phyloP scores from a whole-genome alignment of 2,329 filamentous ascomycete genomes.

The Monascus ruber region DNA sequence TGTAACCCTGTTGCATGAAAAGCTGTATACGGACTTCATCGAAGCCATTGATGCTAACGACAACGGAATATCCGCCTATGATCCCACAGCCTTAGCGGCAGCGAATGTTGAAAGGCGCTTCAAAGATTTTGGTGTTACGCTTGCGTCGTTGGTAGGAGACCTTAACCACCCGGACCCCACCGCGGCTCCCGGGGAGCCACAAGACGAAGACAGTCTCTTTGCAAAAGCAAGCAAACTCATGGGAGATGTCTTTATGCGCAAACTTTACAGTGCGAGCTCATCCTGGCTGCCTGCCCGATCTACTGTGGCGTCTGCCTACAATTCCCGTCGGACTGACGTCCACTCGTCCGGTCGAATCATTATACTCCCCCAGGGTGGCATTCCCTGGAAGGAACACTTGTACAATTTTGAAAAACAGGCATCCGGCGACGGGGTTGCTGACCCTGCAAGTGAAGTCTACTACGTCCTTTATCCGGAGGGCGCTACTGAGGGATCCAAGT shows the following conservation, averaged over 20 bases:
- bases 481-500: conserved; percentile 62
- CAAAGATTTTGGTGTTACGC: conserved; percentile 67
- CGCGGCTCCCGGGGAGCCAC: conserved; percentile 43
- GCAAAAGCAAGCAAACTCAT: conserved; percentile 66
- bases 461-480: conserved; percentile 91
- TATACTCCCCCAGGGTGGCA: conserved; percentile 62
- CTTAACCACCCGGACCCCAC: conserved; percentile 56
- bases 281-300: conserved; percentile 82
- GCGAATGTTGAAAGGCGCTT: conserved; percentile 74
- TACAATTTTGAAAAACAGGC: conserved; percentile 67
- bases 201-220: conserved; percentile 78
- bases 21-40: conserved; percentile 86
- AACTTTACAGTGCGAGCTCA: conserved; percentile 61
- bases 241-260: conserved; percentile 75
- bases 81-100: conserved; percentile 54
- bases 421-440: conserved; percentile 20
- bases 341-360: conserved; percentile 69
- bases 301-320: conserved; percentile 66
- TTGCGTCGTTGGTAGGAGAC: conserved; percentile 72
- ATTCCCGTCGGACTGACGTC: conserved; percentile 47
- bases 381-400: conserved; percentile 94
- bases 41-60: conserved; percentile 97
- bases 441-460: conserved; percentile 49
- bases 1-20: conserved; percentile 66
- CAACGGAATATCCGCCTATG: conserved; percentile 81